Percentiles rank a stretch among this genome's conserved stretches.
Conservation (phyloP, 768 basidiomycete genomes). For the Tephrocybe sp. region DNA sequence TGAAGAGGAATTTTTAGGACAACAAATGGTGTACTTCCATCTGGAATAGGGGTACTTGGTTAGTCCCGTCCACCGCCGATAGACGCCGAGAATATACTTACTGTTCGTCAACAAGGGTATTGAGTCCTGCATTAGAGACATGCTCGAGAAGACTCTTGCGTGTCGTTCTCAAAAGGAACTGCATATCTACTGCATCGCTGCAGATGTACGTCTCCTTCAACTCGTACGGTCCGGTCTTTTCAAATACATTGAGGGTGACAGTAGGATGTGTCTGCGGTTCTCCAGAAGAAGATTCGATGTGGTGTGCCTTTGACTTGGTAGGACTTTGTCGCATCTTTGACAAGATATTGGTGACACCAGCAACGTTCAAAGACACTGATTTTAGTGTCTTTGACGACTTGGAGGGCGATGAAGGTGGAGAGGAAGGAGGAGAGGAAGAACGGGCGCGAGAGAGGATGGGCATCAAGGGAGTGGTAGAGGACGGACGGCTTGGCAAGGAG, state of each 20-base stretch:
- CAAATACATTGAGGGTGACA: slow-evolving; percentile 23
- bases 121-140: slow-evolving; percentile 44
- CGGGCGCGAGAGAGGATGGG: slow-evolving; percentile 5
- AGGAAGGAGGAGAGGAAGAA: slow-evolving; percentile 6
- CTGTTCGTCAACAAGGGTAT: slow-evolving; percentile 69
- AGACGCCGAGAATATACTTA: slow-evolving; percentile 32
- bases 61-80: not conserved
- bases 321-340: slow-evolving; percentile 46
- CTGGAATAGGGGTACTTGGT: slow-evolving; percentile 29
- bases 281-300: slow-evolving; percentile 34
- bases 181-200: slow-evolving; percentile 58
- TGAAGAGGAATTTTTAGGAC: slow-evolving; percentile 42
- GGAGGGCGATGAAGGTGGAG: slow-evolving; percentile 11
- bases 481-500: not conserved
- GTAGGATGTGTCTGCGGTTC: slow-evolving; percentile 37
- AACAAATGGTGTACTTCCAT: slow-evolving; percentile 61
- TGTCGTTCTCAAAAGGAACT: slow-evolving; percentile 53
- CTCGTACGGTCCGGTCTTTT: slow-evolving; percentile 25
- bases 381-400: slow-evolving; percentile 16
- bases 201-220: slow-evolving; percentile 52
- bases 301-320: slow-evolving; percentile 21
- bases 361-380: slow-evolving; percentile 27
- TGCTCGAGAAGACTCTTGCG: slow-evolving; percentile 48
- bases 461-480: not conserved
- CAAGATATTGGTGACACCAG: slow-evolving; percentile 51